Base-by-base conservation (phyloP, 2,329 filamentous ascomycete genomes). In the Fusarium poae region DNA sequence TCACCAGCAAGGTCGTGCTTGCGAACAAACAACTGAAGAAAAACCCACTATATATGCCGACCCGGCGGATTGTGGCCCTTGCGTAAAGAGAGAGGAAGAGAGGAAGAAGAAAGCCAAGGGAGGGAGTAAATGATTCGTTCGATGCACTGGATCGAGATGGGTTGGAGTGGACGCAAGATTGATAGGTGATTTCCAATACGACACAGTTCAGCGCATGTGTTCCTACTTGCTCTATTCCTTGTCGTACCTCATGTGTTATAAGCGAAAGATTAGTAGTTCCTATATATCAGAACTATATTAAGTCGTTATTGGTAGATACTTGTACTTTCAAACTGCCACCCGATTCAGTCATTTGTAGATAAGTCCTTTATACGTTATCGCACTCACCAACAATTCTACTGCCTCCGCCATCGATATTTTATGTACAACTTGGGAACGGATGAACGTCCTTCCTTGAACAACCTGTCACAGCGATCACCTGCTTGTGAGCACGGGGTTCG, bases 341-440 rank as follows among this genome's bases (percentile, higher is more conserved):
- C 13, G 7, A 10, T 23, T 23, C 4, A 23, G 13, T 23, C 10
- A 23, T n/a, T 37, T 20, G 8, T n/a, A 5, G 5, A 20, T 5
- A 37, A 5, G 11, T 5, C 10, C 12, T 5, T 23, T 16, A 5
- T 21, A 15, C 20, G 13, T 11, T 3, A 25, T 25, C 9, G 6
- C 3, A 25, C 4, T 25, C 15, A 4, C 3, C 10, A n/a, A 25
- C 3, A 2, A 18, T 3, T n/a, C 18, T 13, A 27, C 3, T 10
- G 18, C 6, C 27, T 45, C 8, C 16, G 6, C 43, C n/a, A 9
- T 15, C 3, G 6, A 3, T 30, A 2, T 6, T 15, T 3, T 2
- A n/a, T n/a, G 23, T 39, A 23, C 13, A 18, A 40, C 6, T 13
- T 50, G 20, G 21, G 12, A 23, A 27, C 23, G 32, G 18, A 12